Conservation (phyloP, 306 rosid genomes). For the Ziziphus jujuba region DNA sequence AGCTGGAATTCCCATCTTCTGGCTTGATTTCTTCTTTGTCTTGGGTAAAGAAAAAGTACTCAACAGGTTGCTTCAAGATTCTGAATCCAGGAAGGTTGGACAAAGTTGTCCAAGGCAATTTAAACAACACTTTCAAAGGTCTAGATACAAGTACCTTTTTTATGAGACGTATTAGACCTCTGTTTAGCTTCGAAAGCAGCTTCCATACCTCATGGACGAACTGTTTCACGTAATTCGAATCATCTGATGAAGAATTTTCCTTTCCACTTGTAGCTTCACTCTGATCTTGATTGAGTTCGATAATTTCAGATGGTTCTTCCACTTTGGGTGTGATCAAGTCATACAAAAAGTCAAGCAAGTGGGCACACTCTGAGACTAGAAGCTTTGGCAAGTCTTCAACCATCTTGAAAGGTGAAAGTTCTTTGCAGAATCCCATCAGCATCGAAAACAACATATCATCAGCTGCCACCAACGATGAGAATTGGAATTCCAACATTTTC, state of each 20-base stretch:
- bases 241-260: conserved; percentile 12
- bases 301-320: conserved; percentile 22
- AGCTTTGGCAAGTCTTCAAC: conserved; percentile 32
- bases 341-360: conserved; percentile 65
- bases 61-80: conserved; percentile 38
- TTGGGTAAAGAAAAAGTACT: conserved; percentile 21
- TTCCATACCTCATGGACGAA: conserved; percentile 40
- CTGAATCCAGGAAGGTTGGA: conserved; percentile 49
- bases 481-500: conserved; percentile 49
- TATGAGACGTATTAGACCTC: conserved; percentile 41
- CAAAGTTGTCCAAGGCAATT: conserved; percentile 67
- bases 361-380: conserved; percentile 44
- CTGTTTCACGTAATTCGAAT: conserved; percentile 27
- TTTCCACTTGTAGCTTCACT: conserved; percentile 18
- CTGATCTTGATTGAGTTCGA: conserved; percentile 25
- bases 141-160: conserved; percentile 46
- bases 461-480: conserved; percentile 37
- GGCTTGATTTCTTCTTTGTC: conserved; percentile 20
- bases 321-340: conserved; percentile 47
- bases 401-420: conserved; percentile 66
- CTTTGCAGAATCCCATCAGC: conserved; percentile 54
- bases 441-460: conserved; percentile 52
- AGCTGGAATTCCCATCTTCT: conserved; percentile 29
- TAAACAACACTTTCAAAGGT: conserved; percentile 44
- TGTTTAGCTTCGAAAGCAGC: conserved; percentile 49